Conservation (phyloP, 805 yeast species). For the Naumovozyma baii region DNA sequence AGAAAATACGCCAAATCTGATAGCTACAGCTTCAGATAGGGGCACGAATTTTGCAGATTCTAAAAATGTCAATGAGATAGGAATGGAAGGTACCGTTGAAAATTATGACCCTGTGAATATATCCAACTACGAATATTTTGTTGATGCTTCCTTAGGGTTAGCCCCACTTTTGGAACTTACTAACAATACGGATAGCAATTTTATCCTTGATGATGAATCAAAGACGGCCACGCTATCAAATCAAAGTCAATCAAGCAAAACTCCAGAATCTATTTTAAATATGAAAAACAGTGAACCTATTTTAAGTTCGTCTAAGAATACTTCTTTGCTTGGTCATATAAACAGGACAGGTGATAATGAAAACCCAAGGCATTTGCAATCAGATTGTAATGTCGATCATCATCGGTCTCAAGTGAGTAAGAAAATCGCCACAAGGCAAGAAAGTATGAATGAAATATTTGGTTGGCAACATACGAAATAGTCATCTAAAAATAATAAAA, state of each 20-base stretch:
- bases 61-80: too few species aligned
- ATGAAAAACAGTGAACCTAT: too few species aligned
- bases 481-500: too few species aligned
- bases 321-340: too few species aligned
- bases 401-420: neutral
- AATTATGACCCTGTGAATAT: too few species aligned
- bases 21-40: too few species aligned
- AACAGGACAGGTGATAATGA: too few species aligned
- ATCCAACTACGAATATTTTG: constrained; percentile 50
- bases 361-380: neutral
- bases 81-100: too few species aligned
- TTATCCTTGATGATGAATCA: constrained; percentile 9
- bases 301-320: too few species aligned
- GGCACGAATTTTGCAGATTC: too few species aligned
- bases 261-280: neutral
- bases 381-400: neutral
- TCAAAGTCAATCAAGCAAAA: constrained; percentile 1
- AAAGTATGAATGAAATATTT: constrained; percentile 1
- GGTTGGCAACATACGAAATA: constrained; percentile 8
- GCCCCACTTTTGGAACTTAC: constrained; percentile 49
- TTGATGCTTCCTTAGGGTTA: constrained; percentile 71
- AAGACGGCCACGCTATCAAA: constrained; percentile 7
- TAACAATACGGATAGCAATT: neutral
- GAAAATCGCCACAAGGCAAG: neutral
- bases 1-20: neutral